These are phyloP conservation scores for Keqinozyma sinolaborantium DNA, from an alignment of 1,139 yeast genomes.

Conservation along the genomic window DNA sequence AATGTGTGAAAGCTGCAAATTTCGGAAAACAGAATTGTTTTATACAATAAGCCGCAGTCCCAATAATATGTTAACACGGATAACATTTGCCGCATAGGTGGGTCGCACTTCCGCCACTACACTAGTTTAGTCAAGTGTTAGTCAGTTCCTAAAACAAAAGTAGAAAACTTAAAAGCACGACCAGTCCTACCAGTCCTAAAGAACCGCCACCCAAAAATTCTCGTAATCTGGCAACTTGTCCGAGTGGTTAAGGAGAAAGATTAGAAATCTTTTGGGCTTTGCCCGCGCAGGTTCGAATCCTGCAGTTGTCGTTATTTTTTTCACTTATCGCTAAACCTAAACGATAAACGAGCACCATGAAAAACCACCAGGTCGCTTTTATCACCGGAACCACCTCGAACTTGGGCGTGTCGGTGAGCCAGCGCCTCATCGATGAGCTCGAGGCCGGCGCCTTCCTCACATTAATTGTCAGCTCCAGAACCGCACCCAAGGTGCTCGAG, in stretches of 20 bases:
- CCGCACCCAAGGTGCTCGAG: slow-evolving; percentile 77
- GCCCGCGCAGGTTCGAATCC: slow-evolving; percentile 93
- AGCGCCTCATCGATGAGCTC: slow-evolving; percentile 62
- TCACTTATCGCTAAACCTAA: no score
- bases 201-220: background rate
- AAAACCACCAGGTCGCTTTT: slow-evolving; percentile 32
- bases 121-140: no score
- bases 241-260: slow-evolving; percentile 54
- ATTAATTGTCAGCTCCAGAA: slow-evolving; percentile 82
- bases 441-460: slow-evolving; percentile 58
- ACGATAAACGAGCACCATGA: no score
- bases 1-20: no score
- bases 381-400: slow-evolving; percentile 58
- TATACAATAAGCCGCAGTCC: no score
- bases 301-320: slow-evolving; percentile 65
- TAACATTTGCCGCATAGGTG: no score
- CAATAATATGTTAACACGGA: no score
- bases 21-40: no score
- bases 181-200: no score
- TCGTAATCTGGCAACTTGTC: slow-evolving; percentile 36
- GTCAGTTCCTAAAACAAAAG: no score
- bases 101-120: no score
- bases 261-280: slow-evolving; percentile 51
- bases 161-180: no score
- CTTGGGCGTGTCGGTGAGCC: slow-evolving; percentile 82